Evolutionary conservation across 2,329 filamentous ascomycete genomes (phyloP), one percentile per base, ranked within the genome.

Genomic region (Beauveria varroae): DNA sequence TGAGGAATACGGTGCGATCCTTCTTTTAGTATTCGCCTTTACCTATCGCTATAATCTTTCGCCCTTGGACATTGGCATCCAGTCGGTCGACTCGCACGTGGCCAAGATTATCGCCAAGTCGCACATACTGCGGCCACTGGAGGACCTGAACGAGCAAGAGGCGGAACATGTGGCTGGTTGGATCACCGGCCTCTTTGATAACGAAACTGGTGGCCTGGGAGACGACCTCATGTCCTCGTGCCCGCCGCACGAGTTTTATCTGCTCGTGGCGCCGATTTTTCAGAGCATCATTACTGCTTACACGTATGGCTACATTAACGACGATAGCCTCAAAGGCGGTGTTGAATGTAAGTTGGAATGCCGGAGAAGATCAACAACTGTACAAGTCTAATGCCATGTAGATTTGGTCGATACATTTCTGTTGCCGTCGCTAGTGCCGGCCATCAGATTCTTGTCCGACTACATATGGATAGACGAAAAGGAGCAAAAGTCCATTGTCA

Each of bases 161-260:
- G 81, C 82, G 47, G 81, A 76, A 4, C 86, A 91, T 65, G 75
- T 95, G 0, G 81, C 81, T 50, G 86, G 85, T 30, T 96, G 91
- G 90, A 86, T 93, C 24, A 84, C 85, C 34, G 89, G 89, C 0
- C 81, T 96, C 3, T 93, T 91, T 67, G 86, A 90, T 64, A 85
- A 83, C 8, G 89, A 93, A 66, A 83, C 85, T 14, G 84, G 86
- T 41, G 89, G 88, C 0, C 82, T 95, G 3, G 86, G 86, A 8
- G 90, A 95, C 67, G 90, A 93, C 62, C 77, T 93, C 8, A 90
- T 93, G 84, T 87, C 89, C 9, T 89, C 88, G 1, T 95, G 90
- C 67, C 86, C 87, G 1, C 91, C 91, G 1, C 90, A 93, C 68
- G 86, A 92, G 44, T 95, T 95, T 70, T 93, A 93, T 67, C 76